Evolutionary conservation across 345 rosid genomes (phyloP), one percentile per base, ranked within the genome.

Genomic region (Streptanthus diversifolius): DNA sequence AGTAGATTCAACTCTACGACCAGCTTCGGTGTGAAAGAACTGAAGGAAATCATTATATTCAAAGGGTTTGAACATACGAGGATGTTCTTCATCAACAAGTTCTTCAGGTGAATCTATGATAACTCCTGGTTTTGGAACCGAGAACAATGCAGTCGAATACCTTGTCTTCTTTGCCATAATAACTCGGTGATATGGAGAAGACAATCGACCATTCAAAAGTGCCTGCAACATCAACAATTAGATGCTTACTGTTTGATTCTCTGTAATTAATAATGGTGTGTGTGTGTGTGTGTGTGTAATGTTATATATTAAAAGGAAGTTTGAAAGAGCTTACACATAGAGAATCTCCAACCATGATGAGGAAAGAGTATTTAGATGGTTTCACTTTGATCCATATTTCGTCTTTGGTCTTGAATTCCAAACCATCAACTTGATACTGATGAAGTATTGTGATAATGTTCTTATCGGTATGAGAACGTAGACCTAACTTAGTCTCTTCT

Each of bases 401-500:
- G 2, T 75, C 78, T 76, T 84, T 88, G 37, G 82, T 69, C 64
- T 73, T 67, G 3, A 88, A 62, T 47, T 82, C 82, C 13, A 86
- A 66, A 5, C 88, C 93, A 1, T 83, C 86, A 22, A 85, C 87
- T 52, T 87, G 80, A 53, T 79, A 78, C 70, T 85, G 92, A 45
- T 77, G 69, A 75, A 87, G 78, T 49, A 85, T 79, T 14, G 92
- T 87, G 22, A 87, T 64, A 32, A 84, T 63, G 79, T 82, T 87
- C 54, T 80, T 85, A 67, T 87, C 87, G 0, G 90, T 84, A 65
- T 85, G 92, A 45, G 75, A 7, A 17, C 29, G 32, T 18, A 84
- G 52, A 18, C 87, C 90, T 8, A 82, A 10, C 75, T 80, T 80
- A 1, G 77, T 69, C 54, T 85, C 88, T 11, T 70, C 65, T 11